Base-by-base conservation (phyloP, 2,329 filamentous ascomycete genomes). In the Penicillium sp. region DNA sequence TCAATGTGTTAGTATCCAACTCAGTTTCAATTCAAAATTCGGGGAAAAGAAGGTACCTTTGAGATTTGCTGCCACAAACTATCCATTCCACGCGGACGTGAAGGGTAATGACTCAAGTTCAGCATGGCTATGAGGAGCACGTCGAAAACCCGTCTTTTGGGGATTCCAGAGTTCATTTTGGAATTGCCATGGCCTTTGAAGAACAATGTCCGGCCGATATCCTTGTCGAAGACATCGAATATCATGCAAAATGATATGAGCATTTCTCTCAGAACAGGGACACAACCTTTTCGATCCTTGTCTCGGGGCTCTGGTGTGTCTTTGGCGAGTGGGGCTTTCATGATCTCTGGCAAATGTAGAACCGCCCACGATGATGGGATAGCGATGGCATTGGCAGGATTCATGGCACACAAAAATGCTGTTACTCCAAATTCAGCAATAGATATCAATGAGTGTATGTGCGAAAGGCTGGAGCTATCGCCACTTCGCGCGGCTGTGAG, bases 361-460 rank as follows among this genome's bases (percentile, higher is more conserved):
- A 55, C 15, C 9, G 49, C 49, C 56, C 56, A 59, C 7, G 56
- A 55, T 41, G 44, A 55, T 3, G 56, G 56, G 6, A 59, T 17
- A 3, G 48, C 42, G 7, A 57, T 45, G 3, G 51, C 54, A 23
- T 20, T 52, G 3, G 32, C 46, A 15, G 51, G 48, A 36, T 51
- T 59, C 12, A 49, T 34, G 5, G 54, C 30, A 24, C 48, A 55
- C 26, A 59, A 46, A 56, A 26, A 21, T 54, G 49, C 27, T 47
- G 52, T n/a, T 33, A 29, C 18, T 40, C 37, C 40, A 24, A 60
- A 41, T 18, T 60, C 58, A 6, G 59, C 17, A 12, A 60, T 40
- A 18, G 50, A 54, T 8, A 56, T 27, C 8, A 58, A 18, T 2
- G 55, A 36, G 20, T 58, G 55, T 13, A 58, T 34, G 1, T 33